A percentile compares a stretch with the other conserved stretches of the same genome.
Conservation (phyloP, 2,329 filamentous ascomycete species). For the Fusarium buharicum region DNA sequence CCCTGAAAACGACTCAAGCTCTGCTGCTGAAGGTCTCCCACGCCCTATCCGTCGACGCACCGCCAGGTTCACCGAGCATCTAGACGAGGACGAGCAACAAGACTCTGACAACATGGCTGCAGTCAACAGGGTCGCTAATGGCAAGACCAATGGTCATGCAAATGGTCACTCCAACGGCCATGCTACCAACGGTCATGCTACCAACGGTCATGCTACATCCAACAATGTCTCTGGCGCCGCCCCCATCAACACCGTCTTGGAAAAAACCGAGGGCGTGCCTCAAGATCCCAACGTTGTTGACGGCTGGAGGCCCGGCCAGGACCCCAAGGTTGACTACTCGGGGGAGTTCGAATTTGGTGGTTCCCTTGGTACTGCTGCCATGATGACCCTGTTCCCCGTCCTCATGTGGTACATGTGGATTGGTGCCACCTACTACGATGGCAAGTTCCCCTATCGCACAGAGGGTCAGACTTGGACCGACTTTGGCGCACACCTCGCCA, state of each 20-base stretch:
- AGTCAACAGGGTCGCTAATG: constrained; percentile 41
- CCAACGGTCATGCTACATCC: constrained; percentile 39
- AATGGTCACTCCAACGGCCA: constrained; percentile 36
- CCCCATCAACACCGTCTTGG: constrained; percentile 22
- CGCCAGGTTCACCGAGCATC: constrained; percentile 62
- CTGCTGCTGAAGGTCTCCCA: constrained; percentile 55
- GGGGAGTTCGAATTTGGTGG: constrained; percentile 87
- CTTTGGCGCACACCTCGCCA: constrained; percentile 76
- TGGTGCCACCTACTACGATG: constrained; percentile 91
- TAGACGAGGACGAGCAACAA: constrained; percentile 59
- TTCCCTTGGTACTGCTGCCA: constrained; percentile 77
- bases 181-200: constrained; percentile 46
- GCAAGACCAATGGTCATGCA: constrained; percentile 43
- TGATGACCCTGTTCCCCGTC: constrained; percentile 93
- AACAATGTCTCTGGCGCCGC: constrained; percentile 20
- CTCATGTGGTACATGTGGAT: constrained; percentile 99
- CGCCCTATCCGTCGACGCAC: constrained; percentile 58
- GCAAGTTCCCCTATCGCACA: constrained; percentile 76
- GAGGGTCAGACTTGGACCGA: constrained; percentile 74
- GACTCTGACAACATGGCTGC: constrained; percentile 43
- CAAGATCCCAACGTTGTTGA: constrained; percentile 53
- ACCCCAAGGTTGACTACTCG: constrained; percentile 71
- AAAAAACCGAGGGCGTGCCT: constrained; percentile 36
- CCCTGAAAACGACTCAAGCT: constrained; percentile 61
- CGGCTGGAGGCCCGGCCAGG: constrained; percentile 68